A percentile compares a stretch with the other conserved stretches of the same genome.
Conservation (phyloP, 805 yeast species). For the Saccharomycopsis lassenensis region DNA sequence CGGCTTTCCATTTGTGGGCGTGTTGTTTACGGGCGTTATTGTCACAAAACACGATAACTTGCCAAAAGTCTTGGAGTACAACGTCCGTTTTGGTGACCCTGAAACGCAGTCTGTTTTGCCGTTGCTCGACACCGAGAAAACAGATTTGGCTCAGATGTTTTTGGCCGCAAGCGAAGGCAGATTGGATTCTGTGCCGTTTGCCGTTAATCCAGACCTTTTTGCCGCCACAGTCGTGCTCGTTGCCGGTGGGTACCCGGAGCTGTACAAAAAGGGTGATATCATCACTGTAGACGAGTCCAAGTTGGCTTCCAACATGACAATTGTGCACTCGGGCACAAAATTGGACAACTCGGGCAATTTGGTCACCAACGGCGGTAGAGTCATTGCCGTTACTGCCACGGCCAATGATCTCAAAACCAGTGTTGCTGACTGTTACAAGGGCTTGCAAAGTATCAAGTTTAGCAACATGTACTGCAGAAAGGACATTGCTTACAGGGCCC, state of each 20-base stretch:
- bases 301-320: conserved; percentile 41
- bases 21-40: conserved; percentile 92
- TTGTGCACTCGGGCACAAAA: conserved; percentile 96
- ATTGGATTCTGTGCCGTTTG: conserved; percentile 66
- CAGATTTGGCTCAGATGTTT: conserved; percentile 91
- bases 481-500: conserved; percentile 95
- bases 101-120: conserved; percentile 97
- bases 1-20: conserved; percentile 91
- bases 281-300: conserved; percentile 41
- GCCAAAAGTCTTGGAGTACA: conserved; percentile 95
- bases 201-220: conserved; percentile 43
- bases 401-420: conserved; percentile 69
- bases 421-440: conserved; percentile 75
- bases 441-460: conserved; percentile 69
- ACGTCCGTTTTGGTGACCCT: conserved; percentile 98
- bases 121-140: conserved; percentile 52
- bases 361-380: conserved; percentile 92
- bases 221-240: conserved; percentile 93
- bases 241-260: conserved; percentile 94
- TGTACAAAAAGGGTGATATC: conserved; percentile 76
- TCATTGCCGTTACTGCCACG: conserved; percentile 85
- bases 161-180: conserved; percentile 91
- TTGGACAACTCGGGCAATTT: conserved; percentile 36
- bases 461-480: conserved; percentile 70
- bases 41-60: conserved; percentile 60